These are phyloP conservation scores for Phanerochaete carnosa DNA, from an alignment of 768 basidiomycete genomes.

Conservation along the genomic window DNA sequence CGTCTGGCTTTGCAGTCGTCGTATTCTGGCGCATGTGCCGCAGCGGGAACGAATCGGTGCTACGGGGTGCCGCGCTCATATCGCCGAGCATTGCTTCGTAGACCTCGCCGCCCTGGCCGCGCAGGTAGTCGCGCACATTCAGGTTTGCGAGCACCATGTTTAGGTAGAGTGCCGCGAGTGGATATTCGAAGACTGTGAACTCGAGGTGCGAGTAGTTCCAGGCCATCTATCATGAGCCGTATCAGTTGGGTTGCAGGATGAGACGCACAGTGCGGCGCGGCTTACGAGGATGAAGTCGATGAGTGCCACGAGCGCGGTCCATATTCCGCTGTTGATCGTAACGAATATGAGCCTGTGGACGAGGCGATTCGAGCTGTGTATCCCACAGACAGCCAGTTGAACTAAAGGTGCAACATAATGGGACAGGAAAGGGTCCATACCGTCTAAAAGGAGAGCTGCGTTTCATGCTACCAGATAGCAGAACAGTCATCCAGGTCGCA, in stretches of 20 bases:
- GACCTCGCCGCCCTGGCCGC: no score
- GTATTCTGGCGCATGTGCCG: no score
- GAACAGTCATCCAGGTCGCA: background rate
- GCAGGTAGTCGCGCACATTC: slow-evolving; percentile 23
- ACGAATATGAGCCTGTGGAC: background rate
- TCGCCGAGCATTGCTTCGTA: no score
- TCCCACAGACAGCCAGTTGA: no score
- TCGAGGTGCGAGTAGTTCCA: no score
- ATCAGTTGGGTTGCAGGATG: background rate
- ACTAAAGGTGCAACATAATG: no score
- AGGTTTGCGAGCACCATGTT: background rate
- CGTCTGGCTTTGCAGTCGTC: no score
- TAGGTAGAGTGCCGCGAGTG: background rate
- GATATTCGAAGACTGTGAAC: background rate
- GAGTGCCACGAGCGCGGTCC: background rate
- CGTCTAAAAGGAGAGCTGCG: background rate
- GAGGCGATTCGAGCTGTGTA: background rate
- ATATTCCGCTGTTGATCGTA: background rate
- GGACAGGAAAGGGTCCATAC: no score
- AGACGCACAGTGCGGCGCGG: background rate
- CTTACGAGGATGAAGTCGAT: background rate
- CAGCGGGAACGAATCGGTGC: no score
- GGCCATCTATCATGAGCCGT: background rate
- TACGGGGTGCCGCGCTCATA: no score
- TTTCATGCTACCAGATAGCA: background rate